phyloP scores from a whole-genome alignment of 208 protist species.

The Leishmania turanica region DNA sequence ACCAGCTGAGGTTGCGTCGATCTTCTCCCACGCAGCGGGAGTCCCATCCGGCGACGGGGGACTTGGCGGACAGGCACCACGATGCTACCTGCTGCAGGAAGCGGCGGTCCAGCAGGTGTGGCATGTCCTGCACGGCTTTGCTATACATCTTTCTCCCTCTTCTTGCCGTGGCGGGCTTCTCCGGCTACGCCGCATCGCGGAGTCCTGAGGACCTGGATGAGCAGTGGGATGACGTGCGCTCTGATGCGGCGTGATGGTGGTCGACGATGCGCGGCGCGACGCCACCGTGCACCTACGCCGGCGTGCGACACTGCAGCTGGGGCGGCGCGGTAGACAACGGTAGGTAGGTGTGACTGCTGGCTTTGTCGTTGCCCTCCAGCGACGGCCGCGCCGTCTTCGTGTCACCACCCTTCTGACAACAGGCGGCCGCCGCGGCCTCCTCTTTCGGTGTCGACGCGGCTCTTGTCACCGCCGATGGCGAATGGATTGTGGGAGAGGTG shows the following conservation, averaged over 20 bases:
- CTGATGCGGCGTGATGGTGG: slow-evolving; percentile 23
- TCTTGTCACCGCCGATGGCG: slow-evolving; percentile 14
- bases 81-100: not conserved
- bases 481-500: slow-evolving; percentile 21
- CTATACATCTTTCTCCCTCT: slow-evolving; percentile 10
- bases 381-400: not conserved
- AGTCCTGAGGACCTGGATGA: slow-evolving; percentile 31
- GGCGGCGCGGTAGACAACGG: slow-evolving; percentile 21
- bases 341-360: slow-evolving; percentile 20
- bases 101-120: not conserved
- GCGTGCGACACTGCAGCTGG: slow-evolving; percentile 36
- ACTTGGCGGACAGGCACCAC: not conserved
- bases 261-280: slow-evolving; percentile 7
- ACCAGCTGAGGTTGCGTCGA: not conserved
- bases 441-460: not conserved
- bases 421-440: not conserved
- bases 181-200: slow-evolving; percentile 10
- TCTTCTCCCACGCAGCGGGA: not conserved
- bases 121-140: not conserved
- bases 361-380: slow-evolving; percentile 33
- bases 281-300: slow-evolving; percentile 34
- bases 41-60: not conserved
- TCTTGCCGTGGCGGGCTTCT: not conserved
- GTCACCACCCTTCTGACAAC: not conserved
- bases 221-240: slow-evolving; percentile 37